These are phyloP conservation scores for Hymenoscyphus albidus DNA, from an alignment of 2,329 filamentous ascomycete species.

Conservation along the genomic window DNA sequence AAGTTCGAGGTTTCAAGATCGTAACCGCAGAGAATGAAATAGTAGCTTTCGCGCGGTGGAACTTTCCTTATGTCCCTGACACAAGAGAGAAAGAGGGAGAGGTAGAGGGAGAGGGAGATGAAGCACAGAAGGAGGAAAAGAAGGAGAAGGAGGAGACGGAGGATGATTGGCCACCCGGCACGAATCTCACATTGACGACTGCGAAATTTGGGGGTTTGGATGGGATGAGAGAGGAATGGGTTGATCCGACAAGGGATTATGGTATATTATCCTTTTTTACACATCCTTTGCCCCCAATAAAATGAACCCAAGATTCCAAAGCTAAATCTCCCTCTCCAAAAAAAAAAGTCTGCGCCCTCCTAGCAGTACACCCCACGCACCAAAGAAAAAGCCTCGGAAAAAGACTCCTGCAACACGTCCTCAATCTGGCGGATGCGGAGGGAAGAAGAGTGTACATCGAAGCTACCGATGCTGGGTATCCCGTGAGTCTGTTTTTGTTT, in stretches of 20 bases:
- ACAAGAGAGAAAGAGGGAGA: conserved; percentile 16
- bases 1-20: conserved; percentile 36
- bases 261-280: conserved; percentile 23
- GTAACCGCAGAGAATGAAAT: conserved; percentile 30
- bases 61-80: conserved; percentile 33
- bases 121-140: conserved; percentile 9
- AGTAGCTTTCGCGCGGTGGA: conserved; percentile 37
- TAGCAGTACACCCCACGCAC: conserved; percentile 37
- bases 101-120: conserved; percentile 9
- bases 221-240: conserved; percentile 31
- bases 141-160: conserved; percentile 13
- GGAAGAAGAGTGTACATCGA: conserved; percentile 38
- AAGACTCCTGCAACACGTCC: conserved; percentile 36
- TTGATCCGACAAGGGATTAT: conserved; percentile 34
- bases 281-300: background rate
- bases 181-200: conserved; percentile 30
- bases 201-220: conserved; percentile 34
- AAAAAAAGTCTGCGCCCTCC: conserved; percentile 36
- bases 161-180: conserved; percentile 32
- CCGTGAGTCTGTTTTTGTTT: background rate
- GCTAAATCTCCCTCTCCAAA: background rate
- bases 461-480: conserved; percentile 37
- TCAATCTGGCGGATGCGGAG: conserved; percentile 37
- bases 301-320: background rate
- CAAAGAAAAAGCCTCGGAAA: conserved; percentile 37